Evolutionary conservation across 164 flowering plant species (phyloP), one percentile per base, ranked within the genome.

Genomic region (Magnolia sinica): DNA sequence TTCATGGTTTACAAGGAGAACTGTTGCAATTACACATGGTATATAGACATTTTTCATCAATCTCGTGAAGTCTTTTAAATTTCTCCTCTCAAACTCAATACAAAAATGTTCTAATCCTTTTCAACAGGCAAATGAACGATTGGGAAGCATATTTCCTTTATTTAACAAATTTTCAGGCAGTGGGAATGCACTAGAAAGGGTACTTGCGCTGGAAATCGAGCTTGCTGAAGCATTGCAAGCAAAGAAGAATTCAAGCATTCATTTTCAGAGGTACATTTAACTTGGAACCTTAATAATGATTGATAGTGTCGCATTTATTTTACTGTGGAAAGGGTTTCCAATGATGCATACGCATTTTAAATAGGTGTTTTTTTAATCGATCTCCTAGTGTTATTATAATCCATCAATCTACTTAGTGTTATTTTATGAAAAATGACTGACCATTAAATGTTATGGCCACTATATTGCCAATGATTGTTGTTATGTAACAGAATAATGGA

Each of bases 181-280:
- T 83, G 96, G 94, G 50, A 92, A 91, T 82, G 90, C 98, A 52
- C 65, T 95, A 73, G 97, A 94, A 81, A 89, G 97, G 78, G 98
- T 94, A 11, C 95, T 94, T 74, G 97, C 98, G 19, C 78, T 94
- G 83, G 99, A 94, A 87, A 81, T 92, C 74, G 97, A 96, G 87
- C 96, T 96, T 80, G 98, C 99, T 68, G 94, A 91, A 85, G 85
- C 98, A 52, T 80, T 95, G 76, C 87, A 87, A 82, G 82, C 88
- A 65, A 92, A 93, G 86, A 90, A 87, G 74, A 92, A 84, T 80
- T 75, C 92, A 31, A 84, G 75, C 74, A 14, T 85, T 79, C 89
- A 83, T 65, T 89, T 95, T 77, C 98, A 93, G 80, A 95, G 99
- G 99, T 92, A 85, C 27, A 67, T 73, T 69, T 50, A 8, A 22